phyloP scores from a whole-genome alignment of 2,329 filamentous ascomycete species.

The Basipetospora chlamydospora region DNA sequence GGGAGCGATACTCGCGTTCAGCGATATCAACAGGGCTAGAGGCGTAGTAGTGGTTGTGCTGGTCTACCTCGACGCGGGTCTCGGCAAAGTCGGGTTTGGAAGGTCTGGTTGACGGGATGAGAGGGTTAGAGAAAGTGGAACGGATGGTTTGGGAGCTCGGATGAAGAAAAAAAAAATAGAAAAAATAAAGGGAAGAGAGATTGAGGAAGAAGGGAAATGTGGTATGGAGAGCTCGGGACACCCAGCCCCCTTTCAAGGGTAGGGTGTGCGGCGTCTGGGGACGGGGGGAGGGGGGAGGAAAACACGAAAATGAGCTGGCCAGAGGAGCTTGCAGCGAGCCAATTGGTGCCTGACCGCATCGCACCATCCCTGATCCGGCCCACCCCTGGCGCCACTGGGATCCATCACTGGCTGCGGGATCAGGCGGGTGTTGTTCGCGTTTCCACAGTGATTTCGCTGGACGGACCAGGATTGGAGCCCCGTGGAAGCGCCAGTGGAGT shows the following conservation, averaged over 20 bases:
- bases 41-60: conserved; percentile 30
- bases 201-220: conserved; percentile 1
- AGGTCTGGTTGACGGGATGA: conserved; percentile 16
- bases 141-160: not conserved
- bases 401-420: conserved; percentile 2
- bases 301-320: conserved; percentile 3
- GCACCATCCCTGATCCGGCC: conserved; percentile 4
- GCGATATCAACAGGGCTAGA: conserved; percentile 43
- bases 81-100: conserved; percentile 36
- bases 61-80: conserved; percentile 52
- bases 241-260: conserved; percentile 6
- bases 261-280: not conserved
- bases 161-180: conserved; percentile 8
- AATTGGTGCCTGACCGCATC: conserved; percentile 7
- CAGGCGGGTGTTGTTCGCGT: not conserved
- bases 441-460: no score
- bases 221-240: not conserved
- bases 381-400: conserved; percentile 6
- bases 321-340: conserved; percentile 1
- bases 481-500: no score
- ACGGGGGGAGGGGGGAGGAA: conserved; percentile 1
- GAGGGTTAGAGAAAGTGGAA: conserved; percentile 8
- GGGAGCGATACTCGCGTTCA: conserved; percentile 52
- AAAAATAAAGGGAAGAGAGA: conserved; percentile 8
- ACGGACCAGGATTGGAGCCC: no score